A percentile compares a stretch with the other conserved stretches of the same genome.
These are phyloP conservation scores for Colletotrichum shisoi DNA, from an alignment of 2,329 filamentous ascomycete genomes.

Conservation along the genomic window DNA sequence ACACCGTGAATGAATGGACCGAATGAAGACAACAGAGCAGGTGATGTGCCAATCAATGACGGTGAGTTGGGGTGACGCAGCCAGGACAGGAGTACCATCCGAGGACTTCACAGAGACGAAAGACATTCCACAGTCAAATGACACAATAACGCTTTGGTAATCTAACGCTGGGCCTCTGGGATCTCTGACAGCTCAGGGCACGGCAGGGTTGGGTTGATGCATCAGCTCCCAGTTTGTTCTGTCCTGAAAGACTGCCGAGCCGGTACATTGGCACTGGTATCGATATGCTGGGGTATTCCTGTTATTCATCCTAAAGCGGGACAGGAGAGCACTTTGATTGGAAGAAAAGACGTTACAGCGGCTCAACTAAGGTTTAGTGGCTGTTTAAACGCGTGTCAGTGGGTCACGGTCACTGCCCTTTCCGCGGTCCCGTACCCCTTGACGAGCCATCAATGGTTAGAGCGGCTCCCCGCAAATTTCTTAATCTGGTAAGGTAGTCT, in stretches of 20 bases:
- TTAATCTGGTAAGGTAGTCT: background rate
- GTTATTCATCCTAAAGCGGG: background rate
- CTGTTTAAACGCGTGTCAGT: constrained; percentile 12
- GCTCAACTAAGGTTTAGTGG: constrained; percentile 40
- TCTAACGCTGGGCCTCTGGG: background rate
- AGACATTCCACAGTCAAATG: background rate
- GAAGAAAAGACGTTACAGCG: constrained; percentile 29
- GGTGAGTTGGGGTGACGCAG: background rate
- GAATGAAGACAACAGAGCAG: background rate
- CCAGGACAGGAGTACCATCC: constrained; percentile 21
- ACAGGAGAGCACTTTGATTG: background rate
- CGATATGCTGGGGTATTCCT: background rate
- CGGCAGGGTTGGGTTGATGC: constrained; percentile 13
- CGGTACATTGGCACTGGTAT: constrained; percentile 15
- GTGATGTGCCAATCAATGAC: background rate
- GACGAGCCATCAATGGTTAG: background rate
- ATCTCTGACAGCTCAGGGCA: constrained; percentile 6
- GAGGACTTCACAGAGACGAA: constrained; percentile 1
- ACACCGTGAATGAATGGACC: background rate
- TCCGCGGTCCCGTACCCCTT: background rate
- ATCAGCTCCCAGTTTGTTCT: background rate
- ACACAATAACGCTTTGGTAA: background rate
- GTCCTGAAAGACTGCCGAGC: constrained; percentile 15
- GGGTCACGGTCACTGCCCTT: background rate
- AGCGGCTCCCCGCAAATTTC: background rate